A percentile compares a stretch with the other conserved stretches of the same genome.
These are phyloP conservation scores for Triticum urartu DNA, from an alignment of 176 grass and related monocot species.

Conservation along the genomic window DNA sequence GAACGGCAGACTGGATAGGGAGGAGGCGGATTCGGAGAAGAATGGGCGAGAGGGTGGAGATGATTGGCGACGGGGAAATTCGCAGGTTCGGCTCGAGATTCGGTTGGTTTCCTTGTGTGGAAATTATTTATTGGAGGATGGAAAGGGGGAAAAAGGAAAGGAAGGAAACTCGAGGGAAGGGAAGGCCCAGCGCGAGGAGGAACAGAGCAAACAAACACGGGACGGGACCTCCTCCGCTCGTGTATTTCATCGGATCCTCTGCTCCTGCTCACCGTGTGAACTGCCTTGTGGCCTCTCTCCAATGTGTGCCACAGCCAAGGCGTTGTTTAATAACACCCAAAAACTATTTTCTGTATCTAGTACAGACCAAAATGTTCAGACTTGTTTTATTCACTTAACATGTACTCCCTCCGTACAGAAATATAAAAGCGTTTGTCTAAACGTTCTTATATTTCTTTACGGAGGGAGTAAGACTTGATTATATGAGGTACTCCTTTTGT, in stretches of 20 bases:
- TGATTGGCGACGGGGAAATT: not conserved
- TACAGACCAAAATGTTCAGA: no score
- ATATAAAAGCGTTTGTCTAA: no score
- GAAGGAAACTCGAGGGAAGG: not conserved
- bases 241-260: constrained; percentile 3
- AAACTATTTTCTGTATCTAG: no score
- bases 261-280: not conserved
- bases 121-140: not conserved
- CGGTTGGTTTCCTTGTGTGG: not conserved
- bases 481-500: no score
- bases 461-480: no score
- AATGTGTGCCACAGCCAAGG: not conserved
- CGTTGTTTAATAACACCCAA: no score
- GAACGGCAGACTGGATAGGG: not conserved
- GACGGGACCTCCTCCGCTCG: constrained; percentile 1
- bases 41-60: not conserved
- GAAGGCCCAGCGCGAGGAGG: not conserved
- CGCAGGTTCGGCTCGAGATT: constrained; percentile 1
- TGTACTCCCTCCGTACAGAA: no score
- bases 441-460: no score
- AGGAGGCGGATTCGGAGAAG: not conserved
- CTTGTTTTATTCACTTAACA: no score
- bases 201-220: not conserved
- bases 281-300: not conserved
- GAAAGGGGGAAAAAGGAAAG: not conserved